Base-by-base conservation (phyloP, 345 rosid genomes). In the Citrus australasica region DNA sequence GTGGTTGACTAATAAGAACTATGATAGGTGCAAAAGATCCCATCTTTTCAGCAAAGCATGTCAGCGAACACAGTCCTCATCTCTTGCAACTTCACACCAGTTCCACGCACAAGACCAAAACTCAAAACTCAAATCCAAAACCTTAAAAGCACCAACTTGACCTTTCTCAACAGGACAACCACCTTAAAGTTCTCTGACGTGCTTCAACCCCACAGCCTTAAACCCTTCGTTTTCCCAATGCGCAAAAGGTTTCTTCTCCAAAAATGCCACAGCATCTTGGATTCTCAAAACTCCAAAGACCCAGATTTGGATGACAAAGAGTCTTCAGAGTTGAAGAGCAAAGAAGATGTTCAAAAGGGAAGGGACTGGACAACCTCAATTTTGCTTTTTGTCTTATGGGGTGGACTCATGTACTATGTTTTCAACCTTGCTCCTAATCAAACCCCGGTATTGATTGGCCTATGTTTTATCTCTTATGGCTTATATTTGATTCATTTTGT, bases 341-440 rank as follows among this genome's bases (percentile, higher is more conserved):
- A 74, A 38, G 72, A 27, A 6, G 68, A n/a, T 65, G 80, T 65
- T n/a, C 81, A 79, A 73, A 83, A 84, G 5, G 91, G 82, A 38
- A 84, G 92, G 78, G 87, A 91, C 59, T 95, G 97, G 99, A 87
- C 95, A 2, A 87, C 90, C 82, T 93, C 97, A 14, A 76, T 90
- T 66, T 79, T 93, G 90, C 88, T 95, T 38, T 86, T 91, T 76
- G 83, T 83, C 21, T 79, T 95, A 33, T 93, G 94, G 94, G 91
- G 89, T 68, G 94, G 84, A 21, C 88, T 95, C 76, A 76, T 93
- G 75, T 92, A 87, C 91, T 91, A 93, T 75, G 87, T 90, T 86
- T 91, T 91, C 93, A 88, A 73, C 66, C 90, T 92, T 35, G 27
- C 92, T 55, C 97, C 98, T 61, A 60, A 89, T 85, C 98, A 93